phyloP scores from a whole-genome alignment of 306 rosid genomes.

The Citrullus colocynthis region DNA sequence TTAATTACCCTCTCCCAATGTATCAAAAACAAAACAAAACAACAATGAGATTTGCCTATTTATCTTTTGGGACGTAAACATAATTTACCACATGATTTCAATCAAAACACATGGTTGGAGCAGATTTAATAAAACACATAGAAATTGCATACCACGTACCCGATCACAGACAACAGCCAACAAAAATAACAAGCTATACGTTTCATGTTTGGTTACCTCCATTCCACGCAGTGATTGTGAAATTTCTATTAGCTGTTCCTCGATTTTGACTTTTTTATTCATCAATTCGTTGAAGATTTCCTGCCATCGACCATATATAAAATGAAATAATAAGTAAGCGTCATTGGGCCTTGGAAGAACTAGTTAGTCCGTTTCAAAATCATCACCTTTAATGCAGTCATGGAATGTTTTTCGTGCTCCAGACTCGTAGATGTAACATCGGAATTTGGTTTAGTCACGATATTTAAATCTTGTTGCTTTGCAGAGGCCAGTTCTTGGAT shows the following conservation, averaged over 20 bases:
- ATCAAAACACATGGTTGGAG: neutral
- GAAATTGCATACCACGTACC: neutral
- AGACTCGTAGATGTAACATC: constrained; percentile 18
- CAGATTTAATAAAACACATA: neutral
- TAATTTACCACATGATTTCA: neutral
- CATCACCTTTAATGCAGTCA: constrained; percentile 37
- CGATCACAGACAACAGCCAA: neutral
- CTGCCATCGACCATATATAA: constrained; percentile 21
- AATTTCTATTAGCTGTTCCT: constrained; percentile 45
- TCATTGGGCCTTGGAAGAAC: neutral
- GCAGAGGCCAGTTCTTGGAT: constrained; percentile 21
- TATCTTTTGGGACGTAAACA: neutral
- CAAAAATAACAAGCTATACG: neutral
- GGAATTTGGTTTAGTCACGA: constrained; percentile 26
- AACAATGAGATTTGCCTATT: neutral
- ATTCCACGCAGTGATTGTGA: constrained; percentile 25
- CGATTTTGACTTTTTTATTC: constrained; percentile 36
- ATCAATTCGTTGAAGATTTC: constrained; percentile 31
- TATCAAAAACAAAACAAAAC: neutral
- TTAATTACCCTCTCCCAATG: neutral
- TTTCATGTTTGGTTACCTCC: constrained; percentile 32
- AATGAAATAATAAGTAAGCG: neutral
- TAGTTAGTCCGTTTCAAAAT: neutral
- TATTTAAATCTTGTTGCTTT: constrained; percentile 27
- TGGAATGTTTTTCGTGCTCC: constrained; percentile 25